Evolutionary conservation across 176 grass and related monocot genomes (phyloP), one percentile per base, ranked within the genome.

Genomic region (Oropetium thomaeum): DNA sequence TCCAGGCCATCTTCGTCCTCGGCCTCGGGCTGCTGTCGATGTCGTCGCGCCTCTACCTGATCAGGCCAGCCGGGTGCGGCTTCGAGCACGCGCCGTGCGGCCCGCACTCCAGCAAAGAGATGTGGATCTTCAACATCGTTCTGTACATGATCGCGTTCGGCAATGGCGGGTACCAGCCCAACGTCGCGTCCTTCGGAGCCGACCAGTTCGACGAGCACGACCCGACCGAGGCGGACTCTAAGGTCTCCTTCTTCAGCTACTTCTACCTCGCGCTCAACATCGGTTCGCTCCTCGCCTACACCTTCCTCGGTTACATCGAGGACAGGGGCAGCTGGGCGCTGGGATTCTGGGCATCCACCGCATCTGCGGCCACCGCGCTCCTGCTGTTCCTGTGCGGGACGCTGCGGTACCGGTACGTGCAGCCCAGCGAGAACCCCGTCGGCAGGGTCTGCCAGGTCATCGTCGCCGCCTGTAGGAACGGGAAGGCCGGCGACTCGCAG

Each of bases 261-360:
- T 98, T 98, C 83, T 98, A 98, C 86, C 67, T 98, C 49, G 91
- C 88, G 26, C 95, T 98, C 80, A 98, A 98, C 83, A 65, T 98
- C 27, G 95, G 95, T 10, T 98, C 95, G 0, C 95, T 98, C 69
- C 92, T 98, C 83, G 93, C 95, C 68, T 92, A 98, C 86, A 98
- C 91, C 55, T 85, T 98, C 81, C 72, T 98, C 35, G 84, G 90
- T 79, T 98, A 92, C 81, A 48, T 93, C 53, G 86, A 98, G 86
- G 86, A 98, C 65, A 39, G 77, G 16, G 95, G 95, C 67, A 11
- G 37, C 7, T 98, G 95, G 95, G 79, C 78, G 1, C 53, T 93
- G 4, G 95, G 95, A 0, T 98, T 98, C 57, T 98, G 95, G 95
- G 78, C 37, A 13, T 98, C 95, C 26, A 83, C 86, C 28, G 88